phyloP scores from a whole-genome alignment of 2,329 filamentous ascomycete species.

The Claviceps pazoutovae region DNA sequence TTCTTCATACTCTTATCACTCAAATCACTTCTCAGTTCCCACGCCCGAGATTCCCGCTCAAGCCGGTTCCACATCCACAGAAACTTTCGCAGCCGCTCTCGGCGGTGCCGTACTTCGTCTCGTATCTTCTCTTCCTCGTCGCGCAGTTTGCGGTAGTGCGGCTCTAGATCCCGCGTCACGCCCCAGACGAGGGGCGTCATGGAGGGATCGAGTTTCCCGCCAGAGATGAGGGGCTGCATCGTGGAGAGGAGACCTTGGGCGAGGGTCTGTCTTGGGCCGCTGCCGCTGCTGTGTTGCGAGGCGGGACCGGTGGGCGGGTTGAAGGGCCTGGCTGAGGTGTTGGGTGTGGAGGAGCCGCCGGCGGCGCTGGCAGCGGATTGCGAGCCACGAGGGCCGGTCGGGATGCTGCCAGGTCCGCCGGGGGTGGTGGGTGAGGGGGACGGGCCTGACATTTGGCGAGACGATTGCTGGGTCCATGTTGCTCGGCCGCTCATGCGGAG shows the following conservation, averaged over 20 bases:
- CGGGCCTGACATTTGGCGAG: slow-evolving; percentile 20
- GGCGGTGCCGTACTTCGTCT: slow-evolving; percentile 36
- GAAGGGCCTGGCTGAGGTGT: slow-evolving; percentile 30
- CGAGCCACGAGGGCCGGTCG: slow-evolving; percentile 32
- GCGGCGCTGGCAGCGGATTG: slow-evolving; percentile 13
- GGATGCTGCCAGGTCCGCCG: slow-evolving; percentile 27
- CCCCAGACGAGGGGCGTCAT: slow-evolving; percentile 30
- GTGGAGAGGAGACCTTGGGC: slow-evolving; percentile 38
- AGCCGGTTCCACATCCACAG: slow-evolving; percentile 39
- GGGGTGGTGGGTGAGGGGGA: slow-evolving; percentile 26
- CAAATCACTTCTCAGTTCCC: slow-evolving; percentile 41
- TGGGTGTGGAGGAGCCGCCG: slow-evolving; percentile 24
- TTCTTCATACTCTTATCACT: slow-evolving; percentile 44
- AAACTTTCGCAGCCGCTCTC: slow-evolving; percentile 40
- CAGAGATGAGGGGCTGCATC: slow-evolving; percentile 37
- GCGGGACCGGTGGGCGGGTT: slow-evolving; percentile 45
- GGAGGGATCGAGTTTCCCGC: slow-evolving; percentile 38
- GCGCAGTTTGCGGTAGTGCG: slow-evolving; percentile 37
- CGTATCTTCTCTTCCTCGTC: slow-evolving; percentile 46
- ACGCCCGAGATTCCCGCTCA: slow-evolving; percentile 38
- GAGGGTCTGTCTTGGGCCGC: slow-evolving; percentile 28
- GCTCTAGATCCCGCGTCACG: slow-evolving; percentile 38
- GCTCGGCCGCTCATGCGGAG: slow-evolving; percentile 32
- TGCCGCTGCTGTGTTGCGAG: slow-evolving; percentile 21
- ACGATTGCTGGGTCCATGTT: slow-evolving; percentile 25